Percentiles rank a stretch among this genome's conserved stretches.
These are phyloP conservation scores for Copromyces sp. DNA, from an alignment of 495 filamentous ascomycete species.

Conservation along the genomic window DNA sequence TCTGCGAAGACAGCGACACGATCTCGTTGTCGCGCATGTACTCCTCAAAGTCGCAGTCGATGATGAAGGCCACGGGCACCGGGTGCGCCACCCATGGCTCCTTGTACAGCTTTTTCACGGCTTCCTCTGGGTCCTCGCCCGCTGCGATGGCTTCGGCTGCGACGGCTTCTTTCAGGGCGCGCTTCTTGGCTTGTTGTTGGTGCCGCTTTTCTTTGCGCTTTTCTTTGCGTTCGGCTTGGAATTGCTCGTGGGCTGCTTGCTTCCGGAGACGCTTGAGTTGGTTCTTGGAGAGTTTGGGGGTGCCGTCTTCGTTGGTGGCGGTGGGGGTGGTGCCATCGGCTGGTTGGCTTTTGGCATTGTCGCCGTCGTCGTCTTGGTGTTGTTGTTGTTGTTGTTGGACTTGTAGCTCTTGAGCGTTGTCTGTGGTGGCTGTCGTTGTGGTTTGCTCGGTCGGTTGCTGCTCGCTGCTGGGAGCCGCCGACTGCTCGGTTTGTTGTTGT, in stretches of 20 bases:
- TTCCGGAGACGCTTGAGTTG: conserved; percentile 63
- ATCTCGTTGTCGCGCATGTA: conserved; percentile 79
- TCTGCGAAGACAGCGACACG: conserved; percentile 67
- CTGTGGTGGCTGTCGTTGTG: not conserved
- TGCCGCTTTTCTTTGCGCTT: conserved; percentile 62
- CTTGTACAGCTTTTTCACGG: conserved; percentile 6
- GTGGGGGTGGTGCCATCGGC: not conserved
- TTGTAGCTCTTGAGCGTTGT: not conserved
- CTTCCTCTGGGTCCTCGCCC: conserved; percentile 22
- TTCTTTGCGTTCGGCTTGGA: conserved; percentile 55
- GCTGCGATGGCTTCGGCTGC: conserved; percentile 34
- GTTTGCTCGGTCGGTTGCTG: not conserved
- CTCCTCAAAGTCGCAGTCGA: conserved; percentile 89
- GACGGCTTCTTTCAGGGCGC: conserved; percentile 27
- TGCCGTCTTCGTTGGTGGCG: conserved; percentile 1
- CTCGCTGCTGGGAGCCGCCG: not conserved
- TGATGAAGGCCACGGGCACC: conserved; percentile 64
- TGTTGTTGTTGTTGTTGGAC: not conserved
- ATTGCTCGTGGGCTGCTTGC: conserved; percentile 56
- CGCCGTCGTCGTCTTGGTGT: not conserved
- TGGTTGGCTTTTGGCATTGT: not conserved
- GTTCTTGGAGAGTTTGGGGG: conserved; percentile 59
- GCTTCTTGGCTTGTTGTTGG: conserved; percentile 51
- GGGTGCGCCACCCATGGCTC: conserved; percentile 26
- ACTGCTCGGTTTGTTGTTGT: conserved; percentile 6